These are phyloP conservation scores for Edaphochlamys debaryana DNA, from an alignment of 139 green algal species.

Conservation along the genomic window DNA sequence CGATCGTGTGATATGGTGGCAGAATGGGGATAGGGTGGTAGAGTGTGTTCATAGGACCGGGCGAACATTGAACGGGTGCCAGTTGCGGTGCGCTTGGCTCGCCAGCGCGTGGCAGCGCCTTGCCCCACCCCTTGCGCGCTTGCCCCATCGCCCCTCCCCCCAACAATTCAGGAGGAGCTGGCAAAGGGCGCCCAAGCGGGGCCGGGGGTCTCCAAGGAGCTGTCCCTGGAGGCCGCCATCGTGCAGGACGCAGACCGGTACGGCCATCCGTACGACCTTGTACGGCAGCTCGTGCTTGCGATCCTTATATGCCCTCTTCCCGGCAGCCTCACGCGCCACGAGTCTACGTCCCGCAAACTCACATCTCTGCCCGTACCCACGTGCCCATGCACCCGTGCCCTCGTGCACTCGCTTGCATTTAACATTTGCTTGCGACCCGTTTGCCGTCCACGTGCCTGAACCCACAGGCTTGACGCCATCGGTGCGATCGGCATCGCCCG, in stretches of 20 bases:
- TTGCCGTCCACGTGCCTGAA: background rate
- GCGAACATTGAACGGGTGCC: background rate
- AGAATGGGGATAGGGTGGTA: too few relatives aligned
- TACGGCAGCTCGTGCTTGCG: too few relatives aligned
- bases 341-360: too few relatives aligned
- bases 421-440: background rate
- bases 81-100: background rate
- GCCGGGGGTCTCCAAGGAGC: background rate
- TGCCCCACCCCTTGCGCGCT: background rate
- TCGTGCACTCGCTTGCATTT: too few relatives aligned
- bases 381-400: too few relatives aligned
- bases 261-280: too few relatives aligned
- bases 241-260: conserved; percentile 83
- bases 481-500: conserved; percentile 84
- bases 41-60: too few relatives aligned
- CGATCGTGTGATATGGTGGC: too few relatives aligned
- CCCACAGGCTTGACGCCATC: conserved; percentile 80
- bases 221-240: conserved; percentile 52
- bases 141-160: background rate
- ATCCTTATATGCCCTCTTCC: background rate
- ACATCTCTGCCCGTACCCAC: too few relatives aligned
- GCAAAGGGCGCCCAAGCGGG: too few relatives aligned
- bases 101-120: too few relatives aligned
- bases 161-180: background rate
- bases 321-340: too few relatives aligned